Percentiles rank a stretch among this genome's conserved stretches.
phyloP scores from a whole-genome alignment of 495 filamentous ascomycete species.

The Xylaria intraflava region DNA sequence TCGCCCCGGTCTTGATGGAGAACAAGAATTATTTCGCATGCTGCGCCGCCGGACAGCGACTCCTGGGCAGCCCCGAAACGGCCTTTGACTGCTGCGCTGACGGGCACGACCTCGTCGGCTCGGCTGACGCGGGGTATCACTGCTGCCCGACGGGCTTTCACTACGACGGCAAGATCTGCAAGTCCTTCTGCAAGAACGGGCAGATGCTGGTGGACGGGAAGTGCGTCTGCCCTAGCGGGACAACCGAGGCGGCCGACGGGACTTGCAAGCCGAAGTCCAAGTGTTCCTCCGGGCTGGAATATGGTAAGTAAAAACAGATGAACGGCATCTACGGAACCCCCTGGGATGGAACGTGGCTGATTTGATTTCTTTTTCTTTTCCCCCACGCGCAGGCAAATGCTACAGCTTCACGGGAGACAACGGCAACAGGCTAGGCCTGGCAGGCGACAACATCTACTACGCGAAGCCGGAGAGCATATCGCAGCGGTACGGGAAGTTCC shows the following conservation, averaged over 20 bases:
- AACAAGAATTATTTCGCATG: slow-evolving; percentile 8
- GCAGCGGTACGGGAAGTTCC: slow-evolving; percentile 10
- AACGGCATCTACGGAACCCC: background rate
- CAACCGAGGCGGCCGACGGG: background rate
- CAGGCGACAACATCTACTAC: background rate
- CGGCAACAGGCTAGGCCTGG: slow-evolving; percentile 6
- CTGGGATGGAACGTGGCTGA: background rate
- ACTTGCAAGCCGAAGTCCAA: slow-evolving; percentile 1
- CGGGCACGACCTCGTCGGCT: slow-evolving; percentile 3
- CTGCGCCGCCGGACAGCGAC: slow-evolving; percentile 2
- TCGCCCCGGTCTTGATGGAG: background rate
- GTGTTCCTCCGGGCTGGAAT: slow-evolving; percentile 7
- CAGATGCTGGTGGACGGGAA: slow-evolving; percentile 1
- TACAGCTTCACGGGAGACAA: slow-evolving; percentile 5
- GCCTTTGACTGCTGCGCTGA: slow-evolving; percentile 9
- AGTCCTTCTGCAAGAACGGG: slow-evolving; percentile 3
- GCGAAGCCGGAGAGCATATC: slow-evolving; percentile 3
- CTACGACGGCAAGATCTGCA: slow-evolving; percentile 4
- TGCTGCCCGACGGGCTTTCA: slow-evolving; percentile 5
- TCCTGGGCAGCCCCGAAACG: slow-evolving; percentile 1
- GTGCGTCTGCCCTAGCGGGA: slow-evolving; percentile 4
- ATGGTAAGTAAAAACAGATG: background rate
- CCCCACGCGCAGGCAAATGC: background rate
- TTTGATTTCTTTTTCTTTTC: too few relatives aligned
- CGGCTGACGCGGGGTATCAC: background rate